Percentiles rank a stretch among this genome's conserved stretches.
Evolutionary conservation across 371 early-diverging fungal species (phyloP).

Genomic region (Blakeslea trispora): DNA sequence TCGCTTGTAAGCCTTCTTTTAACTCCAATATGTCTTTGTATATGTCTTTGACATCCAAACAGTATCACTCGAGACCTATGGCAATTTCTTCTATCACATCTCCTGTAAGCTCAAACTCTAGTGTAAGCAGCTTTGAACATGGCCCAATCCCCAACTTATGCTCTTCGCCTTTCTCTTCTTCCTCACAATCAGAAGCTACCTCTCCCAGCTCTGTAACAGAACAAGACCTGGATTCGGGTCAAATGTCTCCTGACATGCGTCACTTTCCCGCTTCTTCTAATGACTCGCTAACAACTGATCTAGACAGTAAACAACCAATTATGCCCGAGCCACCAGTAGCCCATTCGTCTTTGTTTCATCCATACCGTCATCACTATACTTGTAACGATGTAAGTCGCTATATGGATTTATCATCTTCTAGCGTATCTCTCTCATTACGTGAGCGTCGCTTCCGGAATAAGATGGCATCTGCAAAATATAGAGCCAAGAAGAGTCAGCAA

Average conservation of each 20-base stretch:
- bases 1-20: background rate
- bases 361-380: background rate
- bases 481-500: constrained; percentile 65
- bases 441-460: constrained; percentile 65
- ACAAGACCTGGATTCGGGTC: background rate
- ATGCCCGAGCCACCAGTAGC: background rate
- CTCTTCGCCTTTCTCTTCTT: constrained; percentile 15
- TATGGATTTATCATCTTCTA: background rate
- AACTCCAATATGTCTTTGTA: constrained; percentile 12
- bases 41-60: constrained; percentile 11
- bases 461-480: constrained; percentile 66
- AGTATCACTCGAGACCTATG: constrained; percentile 35
- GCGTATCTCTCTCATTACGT: constrained; percentile 44
- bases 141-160: background rate
- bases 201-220: constrained; percentile 6
- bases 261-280: constrained; percentile 8
- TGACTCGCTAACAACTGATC: background rate
- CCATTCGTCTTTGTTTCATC: background rate
- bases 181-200: constrained; percentile 2
- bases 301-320: background rate
- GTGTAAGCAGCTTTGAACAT: too few relatives aligned
- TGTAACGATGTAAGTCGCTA: background rate
- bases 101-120: constrained; percentile 5
- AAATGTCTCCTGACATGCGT: constrained; percentile 5
- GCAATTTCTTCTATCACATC: constrained; percentile 45